Evolutionary conservation across 2,329 filamentous ascomycete genomes (phyloP).

Genomic region (Aspergillus latus): DNA sequence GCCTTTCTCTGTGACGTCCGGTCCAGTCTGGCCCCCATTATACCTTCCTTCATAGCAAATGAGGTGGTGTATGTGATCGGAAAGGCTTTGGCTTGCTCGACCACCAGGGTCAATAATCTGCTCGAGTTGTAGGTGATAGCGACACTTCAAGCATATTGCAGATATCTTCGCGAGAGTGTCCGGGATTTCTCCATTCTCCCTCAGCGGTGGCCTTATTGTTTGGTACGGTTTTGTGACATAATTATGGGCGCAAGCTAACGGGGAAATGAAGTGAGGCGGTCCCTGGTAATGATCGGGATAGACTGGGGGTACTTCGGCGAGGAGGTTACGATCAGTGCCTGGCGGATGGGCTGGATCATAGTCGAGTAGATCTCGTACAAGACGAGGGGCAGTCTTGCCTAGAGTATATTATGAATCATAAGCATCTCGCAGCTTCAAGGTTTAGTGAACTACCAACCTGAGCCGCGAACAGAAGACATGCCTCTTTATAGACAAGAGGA

Average conservation of each 20-base stretch:
- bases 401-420: background rate
- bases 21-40: slow-evolving; percentile 22
- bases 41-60: slow-evolving; percentile 42
- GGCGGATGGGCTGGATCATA: slow-evolving; percentile 48
- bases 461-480: slow-evolving; percentile 34
- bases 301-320: slow-evolving; percentile 59
- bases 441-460: slow-evolving; percentile 30
- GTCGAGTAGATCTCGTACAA: slow-evolving; percentile 47
- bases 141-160: slow-evolving; percentile 62
- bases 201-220: slow-evolving; percentile 48
- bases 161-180: slow-evolving; percentile 58
- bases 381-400: slow-evolving; percentile 55
- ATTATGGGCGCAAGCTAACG: slow-evolving; percentile 57
- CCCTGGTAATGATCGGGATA: slow-evolving; percentile 40
- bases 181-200: slow-evolving; percentile 37
- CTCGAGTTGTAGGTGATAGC: slow-evolving; percentile 60
- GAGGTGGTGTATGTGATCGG: slow-evolving; percentile 64
- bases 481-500: slow-evolving; percentile 17
- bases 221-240: slow-evolving; percentile 60
- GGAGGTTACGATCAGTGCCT: slow-evolving; percentile 52
- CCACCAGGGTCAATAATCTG: slow-evolving; percentile 52
- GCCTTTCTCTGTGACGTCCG: slow-evolving; percentile 30
- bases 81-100: slow-evolving; percentile 48
- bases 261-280: slow-evolving; percentile 38
- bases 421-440: slow-evolving; percentile 1